These are phyloP conservation scores for Saccharum hybrid DNA, from an alignment of 202 grass and related monocot genomes.

Conservation along the genomic window DNA sequence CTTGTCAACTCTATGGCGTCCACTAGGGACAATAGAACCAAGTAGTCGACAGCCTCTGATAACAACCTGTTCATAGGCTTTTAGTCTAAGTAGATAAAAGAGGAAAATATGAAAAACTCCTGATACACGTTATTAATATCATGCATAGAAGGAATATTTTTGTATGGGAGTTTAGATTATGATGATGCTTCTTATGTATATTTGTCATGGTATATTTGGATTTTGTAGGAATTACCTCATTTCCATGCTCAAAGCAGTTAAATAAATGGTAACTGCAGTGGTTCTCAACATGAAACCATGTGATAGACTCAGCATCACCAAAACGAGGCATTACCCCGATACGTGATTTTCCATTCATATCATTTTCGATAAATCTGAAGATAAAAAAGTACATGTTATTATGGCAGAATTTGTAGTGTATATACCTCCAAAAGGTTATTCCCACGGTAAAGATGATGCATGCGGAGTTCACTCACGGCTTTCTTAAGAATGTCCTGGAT, in stretches of 20 bases:
- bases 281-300: constrained; percentile 50
- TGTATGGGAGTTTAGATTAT: no score
- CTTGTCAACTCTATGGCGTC: constrained; percentile 22
- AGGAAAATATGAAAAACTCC: not conserved
- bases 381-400: constrained; percentile 4
- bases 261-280: constrained; percentile 54
- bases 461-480: constrained; percentile 29
- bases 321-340: constrained; percentile 59
- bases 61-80: constrained; percentile 21
- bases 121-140: not conserved
- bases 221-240: constrained; percentile 47
- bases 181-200: not conserved
- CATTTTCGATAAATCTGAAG: constrained; percentile 48
- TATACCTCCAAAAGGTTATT: not conserved
- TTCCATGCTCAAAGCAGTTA: constrained; percentile 55
- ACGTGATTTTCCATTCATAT: constrained; percentile 32
- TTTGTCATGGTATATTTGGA: not conserved
- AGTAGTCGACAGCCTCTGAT: constrained; percentile 42
- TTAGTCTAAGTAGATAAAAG: not conserved
- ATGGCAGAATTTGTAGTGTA: not conserved
- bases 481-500: constrained; percentile 12
- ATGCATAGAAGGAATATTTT: not conserved
- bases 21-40: constrained; percentile 44
- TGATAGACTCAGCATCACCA: constrained; percentile 41
- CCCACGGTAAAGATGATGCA: not conserved